Conservation (phyloP, 805 yeast species). For the Komagataella mondaviorum region DNA sequence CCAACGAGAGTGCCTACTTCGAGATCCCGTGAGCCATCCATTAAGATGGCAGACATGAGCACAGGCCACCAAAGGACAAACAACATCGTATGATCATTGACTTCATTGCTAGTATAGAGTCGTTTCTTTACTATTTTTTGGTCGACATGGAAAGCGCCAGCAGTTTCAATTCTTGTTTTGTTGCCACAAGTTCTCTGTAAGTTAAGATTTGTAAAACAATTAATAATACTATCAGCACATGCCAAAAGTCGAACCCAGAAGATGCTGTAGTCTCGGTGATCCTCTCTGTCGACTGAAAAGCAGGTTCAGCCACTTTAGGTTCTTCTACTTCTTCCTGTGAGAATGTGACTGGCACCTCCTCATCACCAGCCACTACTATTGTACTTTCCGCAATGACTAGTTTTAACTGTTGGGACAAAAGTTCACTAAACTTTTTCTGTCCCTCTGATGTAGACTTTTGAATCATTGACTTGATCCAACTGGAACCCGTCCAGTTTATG, state of each 20-base stretch:
- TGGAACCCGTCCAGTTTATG: conserved; percentile 80
- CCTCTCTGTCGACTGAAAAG: background rate
- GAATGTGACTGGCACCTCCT: background rate
- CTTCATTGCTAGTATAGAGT: too few relatives aligned
- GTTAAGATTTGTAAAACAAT: background rate
- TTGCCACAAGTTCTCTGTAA: background rate
- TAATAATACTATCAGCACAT: background rate
- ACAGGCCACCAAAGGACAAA: background rate
- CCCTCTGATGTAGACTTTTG: conserved; percentile 80
- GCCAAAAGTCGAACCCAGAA: background rate
- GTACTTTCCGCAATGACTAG: background rate
- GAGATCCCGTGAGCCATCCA: background rate
- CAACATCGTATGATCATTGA: background rate
- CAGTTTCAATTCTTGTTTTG: background rate
- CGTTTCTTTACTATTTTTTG: background rate
- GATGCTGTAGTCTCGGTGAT: background rate
- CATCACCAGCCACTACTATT: background rate
- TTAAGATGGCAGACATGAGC: background rate
- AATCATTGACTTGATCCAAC: conserved; percentile 85
- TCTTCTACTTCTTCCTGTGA: background rate
- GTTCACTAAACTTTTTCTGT: conserved; percentile 39
- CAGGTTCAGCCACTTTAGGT: background rate
- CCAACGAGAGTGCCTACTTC: background rate
- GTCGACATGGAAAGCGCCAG: background rate
- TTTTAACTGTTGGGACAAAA: background rate